Base-by-base conservation (phyloP, 345 rosid species). In the Sonneratia caseolaris region DNA sequence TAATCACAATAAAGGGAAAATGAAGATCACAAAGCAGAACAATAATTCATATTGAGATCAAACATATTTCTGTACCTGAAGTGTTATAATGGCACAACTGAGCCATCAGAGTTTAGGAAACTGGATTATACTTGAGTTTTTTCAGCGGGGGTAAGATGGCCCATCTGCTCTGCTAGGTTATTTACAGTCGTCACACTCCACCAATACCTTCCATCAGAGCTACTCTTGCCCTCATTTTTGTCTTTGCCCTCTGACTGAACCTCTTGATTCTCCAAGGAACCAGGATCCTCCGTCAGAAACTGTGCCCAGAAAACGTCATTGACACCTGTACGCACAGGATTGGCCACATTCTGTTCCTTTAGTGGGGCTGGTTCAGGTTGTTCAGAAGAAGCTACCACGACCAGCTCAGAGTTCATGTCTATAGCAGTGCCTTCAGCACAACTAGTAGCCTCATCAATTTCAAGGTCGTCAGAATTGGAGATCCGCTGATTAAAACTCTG, bases 221-320 rank as follows among this genome's bases (percentile, higher is more conserved):
- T 79, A 37, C 86, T 77, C 84, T 83, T 88, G 55, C 76, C 79
- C 78, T 84, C 82, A 0, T 64, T 80, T 74, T 72, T 80, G 70
- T 92, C 97, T 81, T 84, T 86, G 70, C 92, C 85, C 77, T 87
- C 91, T 24, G 93, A 87, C 76, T 90, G 86, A 78, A 82, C 92
- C 85, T 92, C 97, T 57, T 86, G 91, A 18, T 80, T 68, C 0
- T 95, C 92, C 0, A 83, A 80, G 51, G 97, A 85, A 74, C 96
- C 98, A 0, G 99, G 99, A 74, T 92, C 90, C 80, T 95, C 99
- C 6, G 97, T 95, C 82, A 95, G 85, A 82, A 91, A 92, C 75
- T 94, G 98, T 72, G 92, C 92, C 97, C 97, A 94, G 80, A 94
- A 94, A 21, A 87, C 82, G 77, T 95, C 99, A 68, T 95, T 95